phyloP scores from a whole-genome alignment of 1,139 yeast species.

The Candida sojae region DNA sequence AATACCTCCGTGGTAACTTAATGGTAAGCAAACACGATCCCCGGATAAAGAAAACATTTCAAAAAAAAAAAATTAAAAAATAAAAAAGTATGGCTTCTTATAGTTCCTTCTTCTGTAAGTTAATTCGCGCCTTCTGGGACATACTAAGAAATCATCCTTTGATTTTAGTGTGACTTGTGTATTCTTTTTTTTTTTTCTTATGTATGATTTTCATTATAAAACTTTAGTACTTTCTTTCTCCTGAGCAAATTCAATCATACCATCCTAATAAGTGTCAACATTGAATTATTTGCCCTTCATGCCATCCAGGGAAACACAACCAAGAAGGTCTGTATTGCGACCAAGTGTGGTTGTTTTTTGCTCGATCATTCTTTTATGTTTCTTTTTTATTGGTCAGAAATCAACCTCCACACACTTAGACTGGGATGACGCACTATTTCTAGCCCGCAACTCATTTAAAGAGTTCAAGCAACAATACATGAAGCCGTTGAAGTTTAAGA shows the following conservation, averaged over 20 bases:
- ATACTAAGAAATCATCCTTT: too few relatives aligned
- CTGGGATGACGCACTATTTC: slow-evolving; percentile 27
- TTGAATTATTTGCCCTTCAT: not conserved
- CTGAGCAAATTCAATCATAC: not conserved
- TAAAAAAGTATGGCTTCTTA: too few relatives aligned
- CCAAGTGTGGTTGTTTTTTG: slow-evolving; percentile 17
- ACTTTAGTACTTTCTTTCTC: not conserved
- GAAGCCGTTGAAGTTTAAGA: not conserved
- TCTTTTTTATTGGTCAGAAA: slow-evolving; percentile 7
- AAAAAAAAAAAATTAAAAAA: too few relatives aligned
- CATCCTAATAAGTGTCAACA: not conserved
- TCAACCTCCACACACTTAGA: slow-evolving; percentile 13
- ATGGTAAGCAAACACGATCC: too few relatives aligned
- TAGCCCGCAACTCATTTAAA: slow-evolving; percentile 27
- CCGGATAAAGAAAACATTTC: too few relatives aligned
- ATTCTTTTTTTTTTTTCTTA: not conserved
- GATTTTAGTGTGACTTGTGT: not conserved
- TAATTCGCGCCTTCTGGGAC: too few relatives aligned
- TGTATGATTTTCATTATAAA: not conserved
- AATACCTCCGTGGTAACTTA: too few relatives aligned
- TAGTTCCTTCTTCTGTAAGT: too few relatives aligned
- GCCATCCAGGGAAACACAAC: not conserved
- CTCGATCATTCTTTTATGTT: slow-evolving; percentile 9
- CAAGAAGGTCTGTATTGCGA: slow-evolving; percentile 14
- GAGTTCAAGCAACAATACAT: slow-evolving; percentile 24